Evolutionary conservation across 345 rosid genomes (phyloP).

Genomic region (Eucalyptus cloeziana): DNA sequence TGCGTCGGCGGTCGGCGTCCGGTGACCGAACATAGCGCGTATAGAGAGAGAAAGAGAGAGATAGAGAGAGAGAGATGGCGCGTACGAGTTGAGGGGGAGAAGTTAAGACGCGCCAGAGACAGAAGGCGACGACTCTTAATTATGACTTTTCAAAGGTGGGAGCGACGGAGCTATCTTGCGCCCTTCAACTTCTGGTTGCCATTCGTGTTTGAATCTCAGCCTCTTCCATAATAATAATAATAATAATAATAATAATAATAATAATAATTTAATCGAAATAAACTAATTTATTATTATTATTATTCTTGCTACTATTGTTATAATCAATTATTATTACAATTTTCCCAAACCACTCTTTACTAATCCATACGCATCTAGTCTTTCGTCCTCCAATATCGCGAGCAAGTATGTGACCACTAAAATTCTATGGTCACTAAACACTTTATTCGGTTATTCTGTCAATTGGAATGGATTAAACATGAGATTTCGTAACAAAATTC

Average conservation of each 20-base stretch:
- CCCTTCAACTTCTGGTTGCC: not conserved
- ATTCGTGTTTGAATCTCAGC: not conserved
- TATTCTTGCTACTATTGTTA: too few species aligned
- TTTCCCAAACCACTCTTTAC: not conserved
- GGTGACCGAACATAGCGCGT: conserved; percentile 12
- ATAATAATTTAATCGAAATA: not conserved
- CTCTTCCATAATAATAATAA: not conserved
- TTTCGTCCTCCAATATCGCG: not conserved
- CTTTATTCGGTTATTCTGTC: too few species aligned
- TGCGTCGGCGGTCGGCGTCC: conserved; percentile 16
- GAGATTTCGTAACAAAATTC: not conserved
- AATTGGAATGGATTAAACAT: accelerated
- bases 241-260: too few species aligned
- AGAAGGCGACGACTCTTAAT: not conserved
- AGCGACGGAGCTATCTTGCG: not conserved
- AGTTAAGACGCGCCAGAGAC: not conserved
- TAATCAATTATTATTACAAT: too few species aligned
- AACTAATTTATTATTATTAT: too few species aligned
- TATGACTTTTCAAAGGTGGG: not conserved
- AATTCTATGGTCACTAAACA: too few species aligned
- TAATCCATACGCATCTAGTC: too few species aligned
- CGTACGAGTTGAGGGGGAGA: conserved; percentile 3
- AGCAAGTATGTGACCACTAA: not conserved
- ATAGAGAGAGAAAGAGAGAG: not conserved
- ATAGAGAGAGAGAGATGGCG: not conserved